phyloP scores from a whole-genome alignment of 2,329 filamentous ascomycete species.

The Alternaria ethzedia region DNA sequence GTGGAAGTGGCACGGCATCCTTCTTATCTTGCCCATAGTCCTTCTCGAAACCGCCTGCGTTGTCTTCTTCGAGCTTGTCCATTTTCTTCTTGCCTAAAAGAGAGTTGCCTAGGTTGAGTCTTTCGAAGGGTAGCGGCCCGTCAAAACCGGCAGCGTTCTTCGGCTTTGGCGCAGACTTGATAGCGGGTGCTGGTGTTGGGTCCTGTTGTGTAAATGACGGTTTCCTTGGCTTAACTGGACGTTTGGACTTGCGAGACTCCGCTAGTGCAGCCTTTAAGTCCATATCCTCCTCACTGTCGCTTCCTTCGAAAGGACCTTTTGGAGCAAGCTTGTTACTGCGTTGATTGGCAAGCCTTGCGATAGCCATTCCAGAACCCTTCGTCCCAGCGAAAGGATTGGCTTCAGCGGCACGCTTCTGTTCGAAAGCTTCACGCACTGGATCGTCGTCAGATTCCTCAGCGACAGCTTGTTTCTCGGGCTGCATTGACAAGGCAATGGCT shows the following conservation, averaged over 20 bases:
- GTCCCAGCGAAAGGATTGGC: slow-evolving; percentile 49
- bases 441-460: slow-evolving; percentile 54
- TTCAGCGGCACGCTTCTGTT: slow-evolving; percentile 53
- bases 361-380: slow-evolving; percentile 61
- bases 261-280: slow-evolving; percentile 79
- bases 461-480: slow-evolving; percentile 61
- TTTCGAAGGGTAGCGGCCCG: slow-evolving; percentile 90
- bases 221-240: slow-evolving; percentile 42
- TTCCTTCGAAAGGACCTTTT: slow-evolving; percentile 49
- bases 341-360: slow-evolving; percentile 77
- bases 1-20: slow-evolving; percentile 68
- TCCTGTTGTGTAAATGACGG: slow-evolving; percentile 30
- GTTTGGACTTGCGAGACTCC: slow-evolving; percentile 66
- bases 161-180: slow-evolving; percentile 47
- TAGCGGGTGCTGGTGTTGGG: slow-evolving; percentile 7
- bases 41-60: slow-evolving; percentile 71
- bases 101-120: slow-evolving; percentile 71
- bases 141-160: slow-evolving; percentile 69
- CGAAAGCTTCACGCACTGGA: slow-evolving; percentile 54
- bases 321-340: slow-evolving; percentile 63
- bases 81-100: slow-evolving; percentile 59
- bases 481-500: slow-evolving; percentile 85
- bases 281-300: slow-evolving; percentile 71
- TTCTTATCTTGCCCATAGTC: slow-evolving; percentile 49
- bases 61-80: slow-evolving; percentile 59